Evolutionary conservation across 1,284 basidiomycete species (phyloP).

Genomic region (Ganoderma lingzhi): DNA sequence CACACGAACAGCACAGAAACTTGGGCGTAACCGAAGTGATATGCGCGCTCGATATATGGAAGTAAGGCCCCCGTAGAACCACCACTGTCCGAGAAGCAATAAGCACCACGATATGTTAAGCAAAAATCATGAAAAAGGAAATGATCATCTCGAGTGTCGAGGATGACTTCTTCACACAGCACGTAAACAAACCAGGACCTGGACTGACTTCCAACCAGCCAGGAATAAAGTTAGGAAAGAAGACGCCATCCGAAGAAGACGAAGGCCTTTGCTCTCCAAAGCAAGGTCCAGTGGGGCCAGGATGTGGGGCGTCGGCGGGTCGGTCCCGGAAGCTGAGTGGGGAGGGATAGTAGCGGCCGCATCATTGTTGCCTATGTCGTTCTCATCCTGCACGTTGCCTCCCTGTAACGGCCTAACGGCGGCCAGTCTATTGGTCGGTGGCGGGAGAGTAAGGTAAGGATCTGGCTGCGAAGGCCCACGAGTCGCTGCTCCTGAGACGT

Average conservation of each 20-base stretch:
- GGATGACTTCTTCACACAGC: neutral
- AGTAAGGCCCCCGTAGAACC: conserved; percentile 43
- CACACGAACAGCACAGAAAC: conserved; percentile 42
- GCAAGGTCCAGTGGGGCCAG: conserved; percentile 13
- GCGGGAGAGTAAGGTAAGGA: neutral
- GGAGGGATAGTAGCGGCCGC: neutral
- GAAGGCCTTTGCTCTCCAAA: conserved; percentile 38
- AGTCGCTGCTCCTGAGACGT: neutral
- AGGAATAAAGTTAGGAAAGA: conserved; percentile 39
- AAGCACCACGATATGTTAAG: neutral
- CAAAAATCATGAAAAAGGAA: neutral
- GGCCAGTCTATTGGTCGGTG: neutral
- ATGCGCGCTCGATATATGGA: conserved; percentile 41
- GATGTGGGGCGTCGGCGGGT: conserved; percentile 20
- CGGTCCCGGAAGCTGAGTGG: conserved; percentile 8
- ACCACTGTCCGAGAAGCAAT: conserved; percentile 30
- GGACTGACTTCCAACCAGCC: conserved; percentile 42
- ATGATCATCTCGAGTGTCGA: neutral
- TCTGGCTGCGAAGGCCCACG: neutral
- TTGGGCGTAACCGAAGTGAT: conserved; percentile 39
- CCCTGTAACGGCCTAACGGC: neutral
- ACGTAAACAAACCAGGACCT: neutral
- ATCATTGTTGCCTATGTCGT: neutral
- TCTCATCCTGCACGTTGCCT: conserved; percentile 11
- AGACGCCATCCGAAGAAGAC: conserved; percentile 34